phyloP scores from a whole-genome alignment of 1,284 basidiomycete genomes.

The Ceratobasidium sp. region DNA sequence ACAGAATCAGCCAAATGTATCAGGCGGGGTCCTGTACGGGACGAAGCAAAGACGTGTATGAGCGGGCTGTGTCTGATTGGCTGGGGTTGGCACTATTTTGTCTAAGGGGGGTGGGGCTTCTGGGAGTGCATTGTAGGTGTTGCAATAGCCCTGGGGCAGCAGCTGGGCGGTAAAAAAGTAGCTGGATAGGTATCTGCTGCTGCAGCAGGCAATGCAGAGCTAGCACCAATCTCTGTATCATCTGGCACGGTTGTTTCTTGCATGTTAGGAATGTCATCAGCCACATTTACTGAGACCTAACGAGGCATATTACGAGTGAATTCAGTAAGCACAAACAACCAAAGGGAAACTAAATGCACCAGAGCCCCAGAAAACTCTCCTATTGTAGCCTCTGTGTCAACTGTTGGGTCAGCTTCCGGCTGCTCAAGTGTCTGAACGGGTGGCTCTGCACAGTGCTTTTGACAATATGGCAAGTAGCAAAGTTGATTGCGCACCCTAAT shows the following conservation, averaged over 20 bases:
- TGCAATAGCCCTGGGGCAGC: background rate
- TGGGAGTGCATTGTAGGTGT: background rate
- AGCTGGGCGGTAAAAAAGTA: background rate
- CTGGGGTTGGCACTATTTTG: too few species aligned
- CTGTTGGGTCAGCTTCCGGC: too few species aligned
- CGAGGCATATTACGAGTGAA: too few species aligned
- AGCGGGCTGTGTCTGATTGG: too few species aligned
- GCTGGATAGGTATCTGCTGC: background rate
- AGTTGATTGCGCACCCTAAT: background rate
- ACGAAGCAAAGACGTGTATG: background rate
- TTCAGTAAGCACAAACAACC: too few species aligned
- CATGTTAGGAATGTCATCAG: background rate
- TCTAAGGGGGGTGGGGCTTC: slow-evolving; percentile 3
- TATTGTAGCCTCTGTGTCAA: too few species aligned
- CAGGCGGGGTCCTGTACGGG: slow-evolving; percentile 5
- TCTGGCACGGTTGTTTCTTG: background rate
- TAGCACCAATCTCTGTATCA: too few species aligned
- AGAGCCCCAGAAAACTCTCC: too few species aligned
- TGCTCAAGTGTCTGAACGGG: too few species aligned
- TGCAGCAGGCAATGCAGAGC: too few species aligned
- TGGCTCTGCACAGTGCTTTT: background rate
- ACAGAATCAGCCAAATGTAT: slow-evolving; percentile 25
- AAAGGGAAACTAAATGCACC: too few species aligned
- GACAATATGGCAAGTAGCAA: background rate
- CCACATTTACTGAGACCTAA: too few species aligned